These are phyloP conservation scores for Aurifilum marmelostoma DNA, from an alignment of 2,329 filamentous ascomycete genomes.

Conservation along the genomic window DNA sequence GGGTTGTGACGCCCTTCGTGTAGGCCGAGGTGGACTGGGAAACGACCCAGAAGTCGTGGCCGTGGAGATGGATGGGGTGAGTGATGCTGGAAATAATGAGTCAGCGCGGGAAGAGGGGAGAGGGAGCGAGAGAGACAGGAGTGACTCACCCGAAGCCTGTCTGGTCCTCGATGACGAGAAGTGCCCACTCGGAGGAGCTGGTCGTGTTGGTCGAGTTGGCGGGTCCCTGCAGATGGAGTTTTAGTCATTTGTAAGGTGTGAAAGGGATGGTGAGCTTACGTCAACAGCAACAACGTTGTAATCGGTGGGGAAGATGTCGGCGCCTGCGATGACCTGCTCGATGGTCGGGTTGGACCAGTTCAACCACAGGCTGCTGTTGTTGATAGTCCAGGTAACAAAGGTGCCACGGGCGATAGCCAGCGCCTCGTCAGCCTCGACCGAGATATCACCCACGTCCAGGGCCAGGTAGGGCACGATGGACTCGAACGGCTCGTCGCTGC, in stretches of 20 bases:
- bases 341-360: slow-evolving; percentile 34
- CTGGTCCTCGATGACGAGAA: slow-evolving; percentile 36
- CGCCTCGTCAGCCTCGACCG: slow-evolving; percentile 19
- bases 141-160: slow-evolving; percentile 29
- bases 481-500: slow-evolving; percentile 34
- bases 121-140: background rate
- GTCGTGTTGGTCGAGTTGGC: slow-evolving; percentile 21
- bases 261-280: slow-evolving; percentile 14
- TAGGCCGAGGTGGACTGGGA: slow-evolving; percentile 36
- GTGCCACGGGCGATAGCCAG: slow-evolving; percentile 15
- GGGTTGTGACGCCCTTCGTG: slow-evolving; percentile 25
- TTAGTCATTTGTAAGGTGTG: slow-evolving; percentile 3
- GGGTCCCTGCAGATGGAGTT: slow-evolving; percentile 3
- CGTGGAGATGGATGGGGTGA: slow-evolving; percentile 55
- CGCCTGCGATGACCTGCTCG: slow-evolving; percentile 16
- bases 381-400: slow-evolving; percentile 35
- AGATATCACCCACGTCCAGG: slow-evolving; percentile 30
- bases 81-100: slow-evolving; percentile 29
- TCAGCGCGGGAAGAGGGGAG: background rate
- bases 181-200: slow-evolving; percentile 33
- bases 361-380: slow-evolving; percentile 31
- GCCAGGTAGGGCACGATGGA: slow-evolving; percentile 35
- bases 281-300: slow-evolving; percentile 30
- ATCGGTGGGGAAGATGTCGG: slow-evolving; percentile 25
- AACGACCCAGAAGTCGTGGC: slow-evolving; percentile 54